Evolutionary conservation across 768 basidiomycete species (phyloP).

Genomic region (Strobilomyces confusus): DNA sequence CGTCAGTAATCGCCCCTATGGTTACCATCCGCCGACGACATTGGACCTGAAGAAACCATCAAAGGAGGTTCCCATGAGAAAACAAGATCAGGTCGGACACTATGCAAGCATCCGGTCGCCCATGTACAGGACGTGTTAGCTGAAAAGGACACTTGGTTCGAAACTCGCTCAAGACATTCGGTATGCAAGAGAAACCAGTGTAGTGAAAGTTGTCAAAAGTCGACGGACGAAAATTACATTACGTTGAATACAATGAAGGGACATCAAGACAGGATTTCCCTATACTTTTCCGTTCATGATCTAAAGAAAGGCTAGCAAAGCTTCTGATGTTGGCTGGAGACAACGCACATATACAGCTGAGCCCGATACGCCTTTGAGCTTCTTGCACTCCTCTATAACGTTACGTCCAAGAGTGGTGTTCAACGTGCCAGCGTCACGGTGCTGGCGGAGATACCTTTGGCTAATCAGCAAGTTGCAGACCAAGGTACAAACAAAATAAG

Average conservation of each 20-base stretch:
- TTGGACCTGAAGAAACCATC: too few relatives aligned
- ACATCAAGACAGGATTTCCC: background rate
- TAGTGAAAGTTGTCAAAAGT: background rate
- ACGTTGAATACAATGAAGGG: background rate
- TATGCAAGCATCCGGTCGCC: too few relatives aligned
- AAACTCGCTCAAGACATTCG: too few relatives aligned
- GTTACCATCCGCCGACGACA: too few relatives aligned
- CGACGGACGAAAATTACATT: background rate
- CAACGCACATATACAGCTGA: conserved; percentile 24
- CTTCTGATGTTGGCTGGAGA: background rate
- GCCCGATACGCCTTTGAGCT: conserved; percentile 48
- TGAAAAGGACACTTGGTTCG: too few relatives aligned
- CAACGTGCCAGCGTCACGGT: conserved; percentile 47
- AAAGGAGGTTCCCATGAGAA: too few relatives aligned
- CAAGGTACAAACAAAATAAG: background rate
- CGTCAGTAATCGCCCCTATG: too few relatives aligned
- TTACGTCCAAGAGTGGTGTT: conserved; percentile 50
- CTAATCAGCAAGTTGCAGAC: background rate
- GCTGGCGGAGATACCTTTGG: conserved; percentile 59
- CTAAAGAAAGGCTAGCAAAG: conserved; percentile 1
- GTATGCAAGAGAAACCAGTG: background rate
- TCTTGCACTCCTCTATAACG: conserved; percentile 59
- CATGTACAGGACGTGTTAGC: too few relatives aligned
- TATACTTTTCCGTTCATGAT: conserved; percentile 23
- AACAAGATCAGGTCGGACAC: too few relatives aligned